Conservation (phyloP, 83 land plant species). For the Picea engelmannii region DNA sequence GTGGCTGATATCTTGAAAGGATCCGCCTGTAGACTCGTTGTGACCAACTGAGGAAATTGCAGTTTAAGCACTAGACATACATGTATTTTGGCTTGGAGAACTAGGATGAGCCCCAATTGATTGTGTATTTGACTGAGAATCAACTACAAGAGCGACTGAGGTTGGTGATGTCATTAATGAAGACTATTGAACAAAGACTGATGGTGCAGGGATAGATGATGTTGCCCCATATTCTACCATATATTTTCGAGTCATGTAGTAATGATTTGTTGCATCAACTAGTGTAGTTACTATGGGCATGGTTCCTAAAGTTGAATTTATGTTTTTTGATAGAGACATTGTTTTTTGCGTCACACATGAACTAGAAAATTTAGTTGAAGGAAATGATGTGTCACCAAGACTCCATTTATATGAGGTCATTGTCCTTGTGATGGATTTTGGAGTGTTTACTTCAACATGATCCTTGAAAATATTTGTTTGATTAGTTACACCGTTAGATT, state of each 20-base stretch:
- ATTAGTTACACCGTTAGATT: not conserved
- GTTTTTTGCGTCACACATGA: not conserved
- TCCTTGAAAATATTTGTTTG: not conserved
- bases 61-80: not conserved
- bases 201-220: not conserved
- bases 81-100: not conserved
- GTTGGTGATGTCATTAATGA: not conserved
- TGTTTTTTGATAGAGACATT: not conserved
- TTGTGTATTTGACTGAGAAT: conserved; percentile 14
- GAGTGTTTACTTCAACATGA: not conserved
- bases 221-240: not conserved
- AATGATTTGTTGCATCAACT: not conserved
- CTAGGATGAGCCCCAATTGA: not conserved
- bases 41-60: not conserved
- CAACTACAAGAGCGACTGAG: not conserved
- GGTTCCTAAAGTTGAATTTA: not conserved
- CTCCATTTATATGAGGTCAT: not conserved
- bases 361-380: not conserved
- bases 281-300: not conserved
- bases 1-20: not conserved
- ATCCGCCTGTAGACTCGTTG: not conserved
- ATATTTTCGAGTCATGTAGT: not conserved
- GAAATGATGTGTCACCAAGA: not conserved
- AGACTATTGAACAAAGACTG: conserved; percentile 4
- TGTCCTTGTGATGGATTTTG: not conserved